Conservation (phyloP, 345 rosid species). For the Boechera stricta region DNA sequence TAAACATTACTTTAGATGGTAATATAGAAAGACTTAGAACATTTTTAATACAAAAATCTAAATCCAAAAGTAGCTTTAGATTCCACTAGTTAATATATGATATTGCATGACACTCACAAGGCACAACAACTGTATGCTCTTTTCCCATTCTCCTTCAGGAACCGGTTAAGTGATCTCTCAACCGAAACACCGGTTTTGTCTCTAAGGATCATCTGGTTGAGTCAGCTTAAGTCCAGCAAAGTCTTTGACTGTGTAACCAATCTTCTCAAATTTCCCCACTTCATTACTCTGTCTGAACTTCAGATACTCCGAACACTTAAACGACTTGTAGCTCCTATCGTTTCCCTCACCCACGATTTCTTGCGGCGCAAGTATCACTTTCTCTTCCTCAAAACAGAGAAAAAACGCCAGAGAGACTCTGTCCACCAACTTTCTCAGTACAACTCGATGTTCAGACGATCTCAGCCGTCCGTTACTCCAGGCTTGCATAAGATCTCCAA, state of each 20-base stretch:
- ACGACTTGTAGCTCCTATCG: constrained; percentile 54
- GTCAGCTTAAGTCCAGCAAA: constrained; percentile 59
- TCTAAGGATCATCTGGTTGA: constrained; percentile 27
- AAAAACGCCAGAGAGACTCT: constrained; percentile 74
- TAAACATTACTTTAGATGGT: constrained; percentile 20
- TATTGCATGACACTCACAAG: constrained; percentile 22
- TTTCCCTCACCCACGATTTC: constrained; percentile 61
- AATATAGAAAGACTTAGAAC: background rate
- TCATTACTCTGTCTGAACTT: constrained; percentile 67
- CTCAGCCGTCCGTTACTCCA: constrained; percentile 78
- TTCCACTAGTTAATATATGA: constrained; percentile 34
- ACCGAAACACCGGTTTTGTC: background rate
- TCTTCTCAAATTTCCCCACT: constrained; percentile 70
- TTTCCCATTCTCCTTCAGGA: background rate
- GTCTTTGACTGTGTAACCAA: constrained; percentile 63
- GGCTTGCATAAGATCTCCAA: constrained; percentile 82
- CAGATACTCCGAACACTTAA: constrained; percentile 64
- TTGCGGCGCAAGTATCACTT: constrained; percentile 60
- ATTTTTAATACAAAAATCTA: background rate
- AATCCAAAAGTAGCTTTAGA: constrained; percentile 31
- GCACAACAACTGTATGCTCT: background rate
- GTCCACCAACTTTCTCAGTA: constrained; percentile 51
- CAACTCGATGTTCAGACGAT: constrained; percentile 77
- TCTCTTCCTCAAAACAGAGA: constrained; percentile 74
- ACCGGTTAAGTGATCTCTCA: constrained; percentile 13